Conservation (phyloP, 768 basidiomycete genomes). For the Pleurotus tuber-regium region DNA sequence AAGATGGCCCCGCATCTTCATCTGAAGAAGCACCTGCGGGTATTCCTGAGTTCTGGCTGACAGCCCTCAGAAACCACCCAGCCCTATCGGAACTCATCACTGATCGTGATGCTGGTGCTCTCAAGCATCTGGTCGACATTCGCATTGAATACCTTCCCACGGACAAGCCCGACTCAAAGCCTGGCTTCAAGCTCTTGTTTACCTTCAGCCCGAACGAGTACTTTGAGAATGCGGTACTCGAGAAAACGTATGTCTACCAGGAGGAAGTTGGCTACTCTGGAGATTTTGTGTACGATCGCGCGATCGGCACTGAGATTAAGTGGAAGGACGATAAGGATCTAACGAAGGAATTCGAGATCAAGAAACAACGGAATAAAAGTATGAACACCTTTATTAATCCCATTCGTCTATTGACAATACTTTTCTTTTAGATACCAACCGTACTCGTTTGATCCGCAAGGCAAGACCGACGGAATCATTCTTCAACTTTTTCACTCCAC, state of each 20-base stretch:
- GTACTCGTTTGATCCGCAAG: constrained; percentile 81
- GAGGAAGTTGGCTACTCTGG: constrained; percentile 93
- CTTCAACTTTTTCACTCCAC: constrained; percentile 98
- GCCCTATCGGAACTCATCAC: constrained; percentile 87
- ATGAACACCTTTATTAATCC: constrained; percentile 9
- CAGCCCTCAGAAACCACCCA: constrained; percentile 89
- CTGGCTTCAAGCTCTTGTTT: constrained; percentile 93
- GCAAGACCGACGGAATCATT: constrained; percentile 91
- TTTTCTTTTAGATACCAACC: constrained; percentile 66
- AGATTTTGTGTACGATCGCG: constrained; percentile 95
- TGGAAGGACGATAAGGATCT: constrained; percentile 99
- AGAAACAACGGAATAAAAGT: constrained; percentile 99
- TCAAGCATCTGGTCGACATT: constrained; percentile 82
- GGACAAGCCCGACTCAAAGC: constrained; percentile 57
- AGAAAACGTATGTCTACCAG: constrained; percentile 94
- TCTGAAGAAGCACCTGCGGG: constrained; percentile 37
- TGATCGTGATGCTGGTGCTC: constrained; percentile 84
- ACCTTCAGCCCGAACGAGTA: constrained; percentile 79
- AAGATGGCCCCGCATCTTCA: constrained; percentile 35
- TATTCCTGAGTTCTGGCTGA: constrained; percentile 98
- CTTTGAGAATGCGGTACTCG: constrained; percentile 81
- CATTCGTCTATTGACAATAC: neutral
- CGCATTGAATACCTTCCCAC: constrained; percentile 69
- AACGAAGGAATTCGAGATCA: constrained; percentile 96
- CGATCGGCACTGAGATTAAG: constrained; percentile 89